phyloP scores from a whole-genome alignment of 768 basidiomycete genomes.

The Phylloporus rhodoxanthus region DNA sequence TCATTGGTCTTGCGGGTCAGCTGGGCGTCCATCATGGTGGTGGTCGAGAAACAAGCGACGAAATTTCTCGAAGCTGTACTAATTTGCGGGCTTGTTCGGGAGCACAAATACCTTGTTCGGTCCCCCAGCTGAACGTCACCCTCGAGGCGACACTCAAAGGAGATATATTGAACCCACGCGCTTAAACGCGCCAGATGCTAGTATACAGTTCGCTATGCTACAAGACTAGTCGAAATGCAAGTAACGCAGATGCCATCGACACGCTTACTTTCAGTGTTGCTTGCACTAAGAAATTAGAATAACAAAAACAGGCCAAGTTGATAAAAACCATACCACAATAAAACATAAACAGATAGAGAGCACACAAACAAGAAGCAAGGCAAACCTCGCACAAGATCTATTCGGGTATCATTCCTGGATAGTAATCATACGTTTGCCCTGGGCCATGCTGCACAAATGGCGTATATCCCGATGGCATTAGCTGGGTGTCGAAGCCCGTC shows the following conservation, averaged over 20 bases:
- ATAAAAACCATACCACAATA: constrained; percentile 14
- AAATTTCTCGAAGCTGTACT: background rate
- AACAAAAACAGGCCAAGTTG: constrained; percentile 6
- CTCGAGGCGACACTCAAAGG: too few species aligned
- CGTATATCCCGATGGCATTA: constrained; percentile 25
- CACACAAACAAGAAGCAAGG: background rate
- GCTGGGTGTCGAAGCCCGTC: constrained; percentile 19
- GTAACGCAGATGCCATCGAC: background rate
- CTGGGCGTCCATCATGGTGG: constrained; percentile 21
- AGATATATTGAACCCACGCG: too few species aligned
- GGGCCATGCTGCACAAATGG: constrained; percentile 26
- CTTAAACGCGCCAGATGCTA: too few species aligned
- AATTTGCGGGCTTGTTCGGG: constrained; percentile 7
- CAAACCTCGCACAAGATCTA: constrained; percentile 3
- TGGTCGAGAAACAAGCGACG: background rate
- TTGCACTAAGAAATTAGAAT: background rate
- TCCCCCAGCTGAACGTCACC: background rate
- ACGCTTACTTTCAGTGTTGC: constrained; percentile 7
- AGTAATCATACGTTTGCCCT: constrained; percentile 28
- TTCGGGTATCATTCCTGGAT: constrained; percentile 23
- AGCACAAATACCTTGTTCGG: background rate
- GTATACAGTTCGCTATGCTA: constrained; percentile 24
- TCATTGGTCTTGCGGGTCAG: constrained; percentile 15
- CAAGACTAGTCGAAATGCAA: constrained; percentile 10
- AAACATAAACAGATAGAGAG: constrained; percentile 10